Percentiles rank a stretch among this genome's conserved stretches.
Conservation (phyloP, 208 protist species). For the Acanthamoeba lenticulata region DNA sequence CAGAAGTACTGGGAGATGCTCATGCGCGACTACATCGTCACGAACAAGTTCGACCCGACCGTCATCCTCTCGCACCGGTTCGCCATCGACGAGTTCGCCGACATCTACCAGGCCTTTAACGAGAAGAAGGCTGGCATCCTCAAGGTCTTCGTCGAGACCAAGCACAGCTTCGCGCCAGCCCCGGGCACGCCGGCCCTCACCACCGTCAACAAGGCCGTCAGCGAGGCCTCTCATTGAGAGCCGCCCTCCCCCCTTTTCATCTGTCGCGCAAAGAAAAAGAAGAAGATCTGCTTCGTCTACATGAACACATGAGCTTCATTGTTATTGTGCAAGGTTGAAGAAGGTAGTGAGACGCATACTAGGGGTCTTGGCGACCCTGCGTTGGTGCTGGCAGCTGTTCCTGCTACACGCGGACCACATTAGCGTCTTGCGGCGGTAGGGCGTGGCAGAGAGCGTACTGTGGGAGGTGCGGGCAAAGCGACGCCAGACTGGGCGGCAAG, state of each 20-base stretch:
- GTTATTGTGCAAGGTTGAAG: no score
- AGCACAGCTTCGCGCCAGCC: background rate
- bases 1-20: slow-evolving; percentile 76
- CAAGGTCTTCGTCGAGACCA: slow-evolving; percentile 20
- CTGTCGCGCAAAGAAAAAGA: no score
- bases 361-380: no score
- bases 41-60: slow-evolving; percentile 68
- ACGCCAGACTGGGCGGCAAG: background rate
- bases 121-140: slow-evolving; percentile 65
- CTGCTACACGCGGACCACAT: no score
- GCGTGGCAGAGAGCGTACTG: no score
- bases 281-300: no score
- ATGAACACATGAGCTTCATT: no score
- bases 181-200: background rate
- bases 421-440: no score
- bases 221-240: background rate
- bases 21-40: slow-evolving; percentile 32
- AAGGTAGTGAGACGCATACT: no score
- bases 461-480: background rate
- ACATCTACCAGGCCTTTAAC: slow-evolving; percentile 75
- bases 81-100: background rate
- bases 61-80: slow-evolving; percentile 70
- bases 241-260: no score
- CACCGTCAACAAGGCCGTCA: background rate
- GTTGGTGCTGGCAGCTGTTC: no score